Conservation (phyloP, 176 grass and related monocot species). For the Aegilops bicornis region DNA sequence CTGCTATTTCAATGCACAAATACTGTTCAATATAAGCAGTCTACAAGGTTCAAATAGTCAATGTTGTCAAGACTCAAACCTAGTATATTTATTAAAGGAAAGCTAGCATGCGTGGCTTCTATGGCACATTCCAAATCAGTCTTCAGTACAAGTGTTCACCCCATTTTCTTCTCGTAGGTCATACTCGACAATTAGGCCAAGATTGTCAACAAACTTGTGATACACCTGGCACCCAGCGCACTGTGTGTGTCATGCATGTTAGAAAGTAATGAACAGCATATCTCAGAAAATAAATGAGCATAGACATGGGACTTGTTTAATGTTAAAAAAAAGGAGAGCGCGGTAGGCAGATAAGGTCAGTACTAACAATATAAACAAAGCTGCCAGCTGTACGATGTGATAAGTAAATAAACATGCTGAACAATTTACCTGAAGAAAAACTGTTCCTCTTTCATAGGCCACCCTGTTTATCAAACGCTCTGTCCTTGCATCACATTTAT, state of each 20-base stretch:
- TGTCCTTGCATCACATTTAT: slow-evolving; percentile 80
- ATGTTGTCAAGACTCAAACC: slow-evolving; percentile 7
- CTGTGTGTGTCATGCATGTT: slow-evolving; percentile 33
- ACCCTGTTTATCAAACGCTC: slow-evolving; percentile 76
- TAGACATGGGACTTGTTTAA: not conserved
- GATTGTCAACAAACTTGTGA: slow-evolving; percentile 96
- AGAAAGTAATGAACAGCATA: slow-evolving; percentile 18
- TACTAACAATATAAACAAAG: slow-evolving; percentile 4
- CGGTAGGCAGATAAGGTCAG: not conserved
- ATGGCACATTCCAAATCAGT: slow-evolving; percentile 30
- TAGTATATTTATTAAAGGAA: slow-evolving; percentile 15
- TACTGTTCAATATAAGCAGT: slow-evolving; percentile 10
- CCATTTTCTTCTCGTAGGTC: slow-evolving; percentile 60
- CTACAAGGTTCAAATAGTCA: slow-evolving; percentile 7
- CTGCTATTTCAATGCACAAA: slow-evolving; percentile 1
- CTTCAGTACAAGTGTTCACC: slow-evolving; percentile 25
- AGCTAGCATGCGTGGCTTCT: slow-evolving; percentile 19
- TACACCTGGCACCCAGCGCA: slow-evolving; percentile 88
- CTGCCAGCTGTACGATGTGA: not conserved
- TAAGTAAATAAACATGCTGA: not conserved
- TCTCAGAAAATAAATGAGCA: not conserved
- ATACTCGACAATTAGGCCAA: slow-evolving; percentile 93
- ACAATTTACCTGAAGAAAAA: slow-evolving; percentile 82
- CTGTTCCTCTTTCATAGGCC: slow-evolving; percentile 87
- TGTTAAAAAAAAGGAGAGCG: not conserved